Conservation (phyloP, 2,329 filamentous ascomycete species). For the Sporothrix luriei region DNA sequence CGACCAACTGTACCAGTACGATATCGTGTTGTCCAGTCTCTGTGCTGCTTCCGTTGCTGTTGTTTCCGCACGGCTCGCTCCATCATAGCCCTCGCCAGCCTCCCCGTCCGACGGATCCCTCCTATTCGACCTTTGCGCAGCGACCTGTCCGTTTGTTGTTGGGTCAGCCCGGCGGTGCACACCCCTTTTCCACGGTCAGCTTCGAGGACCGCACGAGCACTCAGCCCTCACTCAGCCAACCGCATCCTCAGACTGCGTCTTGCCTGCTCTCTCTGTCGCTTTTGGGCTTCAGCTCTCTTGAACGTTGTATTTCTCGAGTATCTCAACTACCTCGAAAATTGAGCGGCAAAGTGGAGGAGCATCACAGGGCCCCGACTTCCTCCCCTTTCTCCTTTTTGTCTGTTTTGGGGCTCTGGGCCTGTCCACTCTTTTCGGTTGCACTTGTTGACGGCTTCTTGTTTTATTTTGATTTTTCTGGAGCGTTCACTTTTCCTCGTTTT, state of each 20-base stretch:
- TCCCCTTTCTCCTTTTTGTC: background rate
- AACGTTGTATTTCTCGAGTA: background rate
- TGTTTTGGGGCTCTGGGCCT: background rate
- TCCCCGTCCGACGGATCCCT: conserved; percentile 10
- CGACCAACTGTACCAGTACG: background rate
- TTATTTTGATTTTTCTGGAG: background rate
- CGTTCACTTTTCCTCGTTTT: background rate
- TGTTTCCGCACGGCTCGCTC: conserved; percentile 13
- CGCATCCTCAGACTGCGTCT: background rate
- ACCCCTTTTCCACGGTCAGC: conserved; percentile 14
- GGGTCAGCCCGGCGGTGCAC: conserved; percentile 18
- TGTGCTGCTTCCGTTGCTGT: background rate
- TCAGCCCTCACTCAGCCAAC: background rate
- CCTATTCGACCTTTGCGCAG: background rate
- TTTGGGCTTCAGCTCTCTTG: background rate
- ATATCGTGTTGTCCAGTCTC: background rate
- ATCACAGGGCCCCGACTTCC: background rate
- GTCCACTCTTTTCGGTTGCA: conserved; percentile 25
- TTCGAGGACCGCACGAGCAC: background rate
- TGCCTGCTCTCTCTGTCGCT: background rate
- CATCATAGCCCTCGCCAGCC: conserved; percentile 3
- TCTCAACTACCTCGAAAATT: background rate
- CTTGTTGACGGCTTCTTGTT: background rate
- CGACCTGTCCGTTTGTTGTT: background rate
- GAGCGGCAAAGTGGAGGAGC: background rate